Evolutionary conservation across 2,329 filamentous ascomycete species (phyloP), one percentile per base, ranked within the genome.

Genomic region (Sporothrix mexicana): DNA sequence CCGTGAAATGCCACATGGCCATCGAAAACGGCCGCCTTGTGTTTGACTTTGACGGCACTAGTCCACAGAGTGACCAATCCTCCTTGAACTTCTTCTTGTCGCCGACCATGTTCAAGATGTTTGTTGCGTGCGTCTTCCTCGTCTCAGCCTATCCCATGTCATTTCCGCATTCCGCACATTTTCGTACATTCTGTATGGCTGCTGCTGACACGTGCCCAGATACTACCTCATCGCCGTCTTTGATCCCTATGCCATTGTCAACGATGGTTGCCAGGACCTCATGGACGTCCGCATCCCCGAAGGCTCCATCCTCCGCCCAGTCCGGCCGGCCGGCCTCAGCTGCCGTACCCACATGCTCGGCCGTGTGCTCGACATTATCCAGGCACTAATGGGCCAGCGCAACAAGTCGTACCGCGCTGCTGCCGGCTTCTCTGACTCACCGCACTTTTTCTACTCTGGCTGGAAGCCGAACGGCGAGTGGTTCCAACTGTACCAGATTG

Each of bases 181-280:
- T n/a, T n/a, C n/a, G n/a, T n/a, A n/a, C n/a, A n/a, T n/a, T 45
- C 12, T 12, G 12, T 45, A 45, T 45, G 43, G 43, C 43, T 45
- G 12, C 43, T 45, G 12, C 6, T 12, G 12, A 45, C 43, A 7
- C 12, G 12, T 45, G 12, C 43, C 6, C 13, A 61, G 57, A 36
- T 62, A 66, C 75, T 83, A 83, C 72, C 79, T 86, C 2, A 80
- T 86, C n/a, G 84, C 84, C 1, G 82, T 85, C 0, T 84, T 84
- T 49, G 84, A 84, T 41, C 84, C 84, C 0, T 81, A 84, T 23
- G 83, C 81, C 30, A 81, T 86, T 13, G 84, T 86, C 75, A 86
- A 86, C 74, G 84, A 86, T 72, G 84, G 84, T 13, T 85, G 86
- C 77, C 84, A 86, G 73, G 84, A 86, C 61, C 79, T 85, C 6